Base-by-base conservation (phyloP, 192 early-diverging fungal genomes). In the Pilobolus umbonatus region DNA sequence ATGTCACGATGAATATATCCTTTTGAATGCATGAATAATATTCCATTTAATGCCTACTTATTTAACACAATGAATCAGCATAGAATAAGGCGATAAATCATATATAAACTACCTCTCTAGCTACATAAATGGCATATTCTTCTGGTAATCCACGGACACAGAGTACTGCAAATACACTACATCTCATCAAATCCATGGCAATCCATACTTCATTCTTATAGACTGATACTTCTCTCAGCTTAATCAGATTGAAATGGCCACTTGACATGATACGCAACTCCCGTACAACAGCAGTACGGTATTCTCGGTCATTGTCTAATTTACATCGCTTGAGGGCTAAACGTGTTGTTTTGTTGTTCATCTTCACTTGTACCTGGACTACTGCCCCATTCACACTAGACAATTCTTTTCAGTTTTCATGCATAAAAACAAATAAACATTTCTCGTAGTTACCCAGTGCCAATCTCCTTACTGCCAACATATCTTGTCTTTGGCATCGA, bases 181-280 rank as follows among this genome's bases (percentile, higher is more conserved):
- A 73, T 19, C 31, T 39, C 71, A 73, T 73, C 1, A 73, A 45
- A 59, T 73, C 71, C 71, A 73, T 73, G 7, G 64, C 61, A 21
- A 73, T 73, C 71, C 71, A 73, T 4, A 73, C 45, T 36, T 63
- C 64, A 14, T 55, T 60, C 19, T 52, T 57, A 25, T 42, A 67
- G 11, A 66, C 31, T 12, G 65, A 42, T 15, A 57, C 61, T 44
- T 73, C 71, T 31, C 56, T 40, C 3, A 73, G 49, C 25, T 52
- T 62, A 36, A 73, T 73, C 1, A 73, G 35, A 39, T 73, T 73
- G 7, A 21, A 26, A 51, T 73, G 64, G 0, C 61, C 61, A 25
- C 31, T 51, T 9, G 64, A 55, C 71, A 73, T 73, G 6, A 73
- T 73, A 26, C 60, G 54, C 17, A 73, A 40, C 35, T 73, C 71